Base-by-base conservation (phyloP, 352 stramenopile genomes). In the Aphanomyces stellatus region DNA sequence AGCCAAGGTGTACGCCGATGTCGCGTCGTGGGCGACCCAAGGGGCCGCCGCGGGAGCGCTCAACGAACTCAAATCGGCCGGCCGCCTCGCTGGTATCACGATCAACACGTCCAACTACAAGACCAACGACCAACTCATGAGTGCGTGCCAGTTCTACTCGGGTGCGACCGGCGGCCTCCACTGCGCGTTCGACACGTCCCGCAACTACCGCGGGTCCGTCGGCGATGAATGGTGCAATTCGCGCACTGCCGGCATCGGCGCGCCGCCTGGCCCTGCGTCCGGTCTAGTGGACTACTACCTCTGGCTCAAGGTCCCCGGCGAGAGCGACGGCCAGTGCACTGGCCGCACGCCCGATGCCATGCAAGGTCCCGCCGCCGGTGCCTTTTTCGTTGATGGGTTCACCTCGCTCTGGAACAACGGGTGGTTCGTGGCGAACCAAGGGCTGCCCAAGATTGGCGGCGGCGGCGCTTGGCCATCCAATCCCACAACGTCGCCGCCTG, bases 81-180 rank as follows among this genome's bases (percentile, higher is more conserved):
- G 77, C 1, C 42, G 37, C 40, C 71, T 88, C 59, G 86, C 82
- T 51, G 81, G 81, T 8, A 73, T 90, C 40, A 72, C 78, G 53
- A 77, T 90, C 65, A 90, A 90, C 68, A 90, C 81, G 43, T 86
- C 79, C 17, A 90, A 90, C 72, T 88, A 91, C 72, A 74, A 80
- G 4, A 77, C 72, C 0, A 88, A 59, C 8, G 70, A 76, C n/a
- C 77, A 87, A 62, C 75, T 83, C 22, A 60, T 69, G 6, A 72
- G 49, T 17, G 72, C 83, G 31, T 91, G 82, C 63, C 65, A 48
- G n/a, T 24, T 25, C 17, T 68, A 51, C n/a, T 51, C 57, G 25
- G 17, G 27, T 55, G 53, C 37, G 1, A 51, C 37, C 41, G 53
- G 65, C 19, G 35, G 71, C 34, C 71, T 84, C 53, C 73, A 74